Base-by-base conservation (phyloP, 192 early-diverging fungal species). In the Coemansia sp. region DNA sequence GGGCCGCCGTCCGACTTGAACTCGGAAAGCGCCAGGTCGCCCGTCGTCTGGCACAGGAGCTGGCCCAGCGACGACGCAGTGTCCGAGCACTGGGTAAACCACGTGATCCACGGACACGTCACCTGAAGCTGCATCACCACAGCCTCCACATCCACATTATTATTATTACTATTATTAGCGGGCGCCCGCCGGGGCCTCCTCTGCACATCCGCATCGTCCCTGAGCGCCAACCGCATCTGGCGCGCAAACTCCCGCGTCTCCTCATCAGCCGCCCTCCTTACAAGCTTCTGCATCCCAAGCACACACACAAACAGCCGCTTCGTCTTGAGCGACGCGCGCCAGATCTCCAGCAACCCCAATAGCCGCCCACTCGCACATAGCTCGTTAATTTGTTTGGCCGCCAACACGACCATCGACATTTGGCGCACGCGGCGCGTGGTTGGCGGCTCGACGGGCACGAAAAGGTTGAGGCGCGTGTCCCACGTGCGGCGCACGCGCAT, bases 161-260 rank as follows among this genome's bases (percentile, higher is more conserved):
- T n/a, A n/a, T n/a, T n/a, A n/a, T n/a, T n/a, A n/a, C n/a, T n/a
- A n/a, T n/a, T n/a, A n/a, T n/a, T n/a, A 11, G 35, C 35, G 58
- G n/a, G 12, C 50, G n/a, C 28, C 14, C 27, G 23, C 29, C 8
- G 30, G 31, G 16, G 27, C 42, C n/a, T 18, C 38, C 35, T 22
- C 18, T 24, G 22, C 12, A 25, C 18, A 19, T 16, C 5, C 22
- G 6, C 16, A 23, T 23, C 28, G 23, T 63, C 63, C 32, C 48
- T 66, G 7, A 77, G 29, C 4, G 54, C 32, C n/a, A 21, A 8
- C 22, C 74, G 74, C 63, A 77, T 60, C 54, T 67, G 64, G 18
- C 69, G 57, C 2, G 60, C 74, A 65, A 77, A 77, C 38, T 67
- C 74, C 2, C 65, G 56, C 10, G 69, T 60, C 16, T 64, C 75